Base-by-base conservation (phyloP, 179 eudicot genomes). In the Heliamphora pulchella region DNA sequence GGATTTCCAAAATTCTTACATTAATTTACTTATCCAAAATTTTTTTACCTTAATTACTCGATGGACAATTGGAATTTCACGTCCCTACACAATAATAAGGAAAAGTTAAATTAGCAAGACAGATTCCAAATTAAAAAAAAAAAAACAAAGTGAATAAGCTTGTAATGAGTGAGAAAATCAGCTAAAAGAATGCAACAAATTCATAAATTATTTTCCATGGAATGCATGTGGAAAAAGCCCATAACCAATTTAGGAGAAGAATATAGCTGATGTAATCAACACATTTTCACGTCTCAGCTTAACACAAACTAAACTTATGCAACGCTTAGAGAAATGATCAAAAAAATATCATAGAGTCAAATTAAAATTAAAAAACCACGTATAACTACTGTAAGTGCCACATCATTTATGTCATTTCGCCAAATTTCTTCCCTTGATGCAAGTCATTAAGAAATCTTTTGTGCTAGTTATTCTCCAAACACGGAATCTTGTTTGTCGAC, bases 61-160 rank as follows among this genome's bases (percentile, higher is more conserved):
- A 80, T 89, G 91, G 65, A 89, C 91, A 65, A 89, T 89, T 75
- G 91, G 91, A 80, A 89, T 89, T 83, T 87, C 90, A 51, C 91
- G 91, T 54, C 91, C 90, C 91, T 89, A 76, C 66, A 80, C 8
- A 54, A 68, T 50, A 46, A 59, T 64, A 84, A 79, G 73, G 68
- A 62, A 78, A 71, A 31, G 59, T 44, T 22, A 7, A 7, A 43
- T 75, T 50, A 80, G 44, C 57, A 22, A 47, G 22, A 46, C 15
- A 59, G 22, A 58, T 22, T 57, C 46, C 2, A 0, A 47, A 3
- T 14, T 1, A 4, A 9, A 59, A n/a, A 59, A 2, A 2, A 11
- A 8, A 2, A 6, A 75, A 73, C 31, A 31, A 31, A 10, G 14
- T 20, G 59, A 46, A 43, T 39, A 22, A 15, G 20, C 71, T 48